Base-by-base conservation (phyloP, 2,329 filamentous ascomycete species). In the Bertia moriformis region DNA sequence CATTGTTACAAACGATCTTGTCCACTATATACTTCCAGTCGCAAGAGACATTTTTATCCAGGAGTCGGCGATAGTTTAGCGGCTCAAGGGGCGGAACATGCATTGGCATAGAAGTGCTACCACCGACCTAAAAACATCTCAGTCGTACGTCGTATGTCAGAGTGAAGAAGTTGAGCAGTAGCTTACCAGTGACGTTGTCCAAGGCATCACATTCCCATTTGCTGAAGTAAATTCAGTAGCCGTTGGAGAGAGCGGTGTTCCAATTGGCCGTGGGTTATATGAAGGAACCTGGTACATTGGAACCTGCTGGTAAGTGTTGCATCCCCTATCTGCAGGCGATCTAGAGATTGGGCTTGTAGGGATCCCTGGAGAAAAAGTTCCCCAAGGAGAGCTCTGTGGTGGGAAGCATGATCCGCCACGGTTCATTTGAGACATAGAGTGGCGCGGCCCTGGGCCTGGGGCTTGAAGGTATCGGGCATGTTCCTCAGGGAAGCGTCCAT, bases 11-110 rank as follows among this genome's bases (percentile, higher is more conserved):
- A 48, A 98, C 88, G 55, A 98, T 98, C 68, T 96, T 96, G 65
- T 98, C 89, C 40, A 98, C 91, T 49, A 98, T 95, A 57, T 94
- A 95, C 63, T 91, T 93, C 91, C 89, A 98, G 64, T 98, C 93
- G 63, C 89, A 96, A 52, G 84, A 93, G 59, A 93, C 86, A 55
- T 89, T 94, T 53, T 88, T 87, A 54, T 98, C 91, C 37, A 96
- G 75, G 29, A 98, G 72, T 41, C 88, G 87, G 43, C 91, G 87
- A 53, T 96, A 98, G 60, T 98, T 96, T 51, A 96, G 72, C 10
- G 89, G 91, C 59, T 98, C 91, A 4, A 83, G 83, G 3, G 87
- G 81, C 10, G 83, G 79, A 19, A 95, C 65, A 54, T 93, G 95
- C 1, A 84, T 91, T 51, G 81, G 78, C 18, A 70, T 71, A n/a